These are phyloP conservation scores for Pichia occidentalis DNA, from an alignment of 805 yeast genomes.

Conservation along the genomic window DNA sequence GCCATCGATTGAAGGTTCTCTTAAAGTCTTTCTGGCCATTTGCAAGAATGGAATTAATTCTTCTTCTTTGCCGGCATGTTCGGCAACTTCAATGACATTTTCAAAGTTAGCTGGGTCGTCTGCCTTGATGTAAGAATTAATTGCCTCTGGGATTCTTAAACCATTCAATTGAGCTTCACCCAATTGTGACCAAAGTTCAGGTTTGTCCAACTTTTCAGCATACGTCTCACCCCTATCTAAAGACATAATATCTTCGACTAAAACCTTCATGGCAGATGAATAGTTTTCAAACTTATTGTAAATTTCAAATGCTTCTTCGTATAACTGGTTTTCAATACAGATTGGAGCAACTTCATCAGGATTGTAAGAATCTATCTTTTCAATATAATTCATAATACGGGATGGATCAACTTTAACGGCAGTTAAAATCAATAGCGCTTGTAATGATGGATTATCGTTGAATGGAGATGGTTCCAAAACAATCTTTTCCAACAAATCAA, in stretches of 20 bases:
- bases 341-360: constrained; percentile 91
- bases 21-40: constrained; percentile 86
- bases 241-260: constrained; percentile 89
- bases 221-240: constrained; percentile 91
- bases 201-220: constrained; percentile 80
- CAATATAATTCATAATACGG: constrained; percentile 76
- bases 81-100: constrained; percentile 89
- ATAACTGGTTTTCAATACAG: constrained; percentile 79
- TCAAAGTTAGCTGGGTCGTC: constrained; percentile 85
- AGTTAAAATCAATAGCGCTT: constrained; percentile 86
- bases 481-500: constrained; percentile 92
- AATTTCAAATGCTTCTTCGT: constrained; percentile 92
- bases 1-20: constrained; percentile 91
- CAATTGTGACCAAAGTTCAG: constrained; percentile 89
- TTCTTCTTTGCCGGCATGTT: constrained; percentile 93
- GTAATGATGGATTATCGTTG: constrained; percentile 90
- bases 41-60: constrained; percentile 79
- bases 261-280: constrained; percentile 76
- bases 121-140: constrained; percentile 86
- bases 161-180: constrained; percentile 97
- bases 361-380: constrained; percentile 84
- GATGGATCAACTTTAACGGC: constrained; percentile 93
- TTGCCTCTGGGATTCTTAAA: constrained; percentile 83
- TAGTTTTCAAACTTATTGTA: constrained; percentile 78
- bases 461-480: constrained; percentile 96